These are phyloP conservation scores for Umbellularia californica DNA, from an alignment of 164 flowering plant species.

Conservation along the genomic window DNA sequence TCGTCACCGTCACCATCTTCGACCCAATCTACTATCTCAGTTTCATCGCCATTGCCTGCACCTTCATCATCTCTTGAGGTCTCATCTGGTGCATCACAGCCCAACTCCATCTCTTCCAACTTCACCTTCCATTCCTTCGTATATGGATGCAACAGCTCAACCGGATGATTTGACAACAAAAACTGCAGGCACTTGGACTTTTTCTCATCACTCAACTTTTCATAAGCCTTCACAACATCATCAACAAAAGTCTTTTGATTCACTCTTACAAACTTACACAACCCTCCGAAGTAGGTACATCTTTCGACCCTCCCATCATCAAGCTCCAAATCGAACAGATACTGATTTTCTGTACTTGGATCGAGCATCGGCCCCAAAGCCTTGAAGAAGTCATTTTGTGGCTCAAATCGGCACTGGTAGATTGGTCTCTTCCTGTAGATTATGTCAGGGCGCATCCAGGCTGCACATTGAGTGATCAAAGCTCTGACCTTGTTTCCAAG, in stretches of 20 bases:
- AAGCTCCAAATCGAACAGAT: slow-evolving; percentile 51
- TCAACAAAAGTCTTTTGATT: slow-evolving; percentile 87
- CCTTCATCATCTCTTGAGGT: slow-evolving; percentile 36
- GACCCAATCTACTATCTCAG: slow-evolving; percentile 54
- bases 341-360: slow-evolving; percentile 63
- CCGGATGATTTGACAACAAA: slow-evolving; percentile 73
- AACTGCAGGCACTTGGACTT: slow-evolving; percentile 77
- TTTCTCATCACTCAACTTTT: slow-evolving; percentile 78
- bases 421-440: slow-evolving; percentile 86
- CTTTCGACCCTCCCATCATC: slow-evolving; percentile 73
- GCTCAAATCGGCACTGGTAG: slow-evolving; percentile 90
- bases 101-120: slow-evolving; percentile 89
- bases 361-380: slow-evolving; percentile 63
- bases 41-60: slow-evolving; percentile 12
- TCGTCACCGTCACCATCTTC: slow-evolving; percentile 55
- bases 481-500: slow-evolving; percentile 66
- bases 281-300: slow-evolving; percentile 80
- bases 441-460: slow-evolving; percentile 95
- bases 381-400: slow-evolving; percentile 67
- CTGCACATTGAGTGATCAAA: slow-evolving; percentile 81
- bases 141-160: slow-evolving; percentile 76
- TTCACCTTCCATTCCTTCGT: slow-evolving; percentile 93
- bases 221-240: slow-evolving; percentile 90
- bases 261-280: slow-evolving; percentile 85
- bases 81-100: slow-evolving; percentile 88